Evolutionary conservation across 805 yeast genomes (phyloP).

Genomic region (Tetrapisispora phaffii): DNA sequence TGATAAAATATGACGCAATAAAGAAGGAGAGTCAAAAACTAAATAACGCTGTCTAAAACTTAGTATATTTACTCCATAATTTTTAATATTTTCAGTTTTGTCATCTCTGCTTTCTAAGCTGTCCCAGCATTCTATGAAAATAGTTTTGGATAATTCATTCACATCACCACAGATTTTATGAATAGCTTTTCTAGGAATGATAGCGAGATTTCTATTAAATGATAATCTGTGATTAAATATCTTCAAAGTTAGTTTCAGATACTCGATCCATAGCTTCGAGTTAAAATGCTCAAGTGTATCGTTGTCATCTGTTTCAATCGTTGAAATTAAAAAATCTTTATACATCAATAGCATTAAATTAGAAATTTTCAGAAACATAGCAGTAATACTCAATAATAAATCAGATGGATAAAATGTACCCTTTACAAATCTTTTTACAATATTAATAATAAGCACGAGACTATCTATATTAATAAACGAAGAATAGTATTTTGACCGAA

Average conservation of each 20-base stretch:
- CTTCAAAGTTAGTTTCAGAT: slow-evolving; percentile 45
- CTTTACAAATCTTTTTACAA: slow-evolving; percentile 42
- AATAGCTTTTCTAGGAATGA: slow-evolving; percentile 65
- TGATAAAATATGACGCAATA: slow-evolving; percentile 44
- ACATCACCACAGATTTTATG: slow-evolving; percentile 51
- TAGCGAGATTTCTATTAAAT: slow-evolving; percentile 58
- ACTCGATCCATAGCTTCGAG: slow-evolving; percentile 53
- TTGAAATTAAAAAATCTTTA: slow-evolving; percentile 38
- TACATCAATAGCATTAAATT: slow-evolving; percentile 45
- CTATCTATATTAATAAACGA: slow-evolving; percentile 35
- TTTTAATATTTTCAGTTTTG: slow-evolving; percentile 39
- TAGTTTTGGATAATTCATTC: slow-evolving; percentile 21
- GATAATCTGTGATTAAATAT: slow-evolving; percentile 60
- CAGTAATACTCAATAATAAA: slow-evolving; percentile 64
- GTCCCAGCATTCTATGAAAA: slow-evolving; percentile 47
- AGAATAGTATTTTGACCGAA: slow-evolving; percentile 34
- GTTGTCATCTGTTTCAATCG: slow-evolving; percentile 44
- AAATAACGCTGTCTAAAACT: slow-evolving; percentile 69
- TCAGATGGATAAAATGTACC: slow-evolving; percentile 54
- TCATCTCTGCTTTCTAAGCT: slow-evolving; percentile 52
- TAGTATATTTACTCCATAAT: slow-evolving; percentile 51
- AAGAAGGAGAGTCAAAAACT: slow-evolving; percentile 45
- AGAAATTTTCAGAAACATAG: slow-evolving; percentile 47
- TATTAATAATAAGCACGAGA: slow-evolving; percentile 34
- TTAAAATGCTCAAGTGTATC: slow-evolving; percentile 43